Conservation (phyloP, 2,329 filamentous ascomycete species). For the Ophiosphaerella korrae region DNA sequence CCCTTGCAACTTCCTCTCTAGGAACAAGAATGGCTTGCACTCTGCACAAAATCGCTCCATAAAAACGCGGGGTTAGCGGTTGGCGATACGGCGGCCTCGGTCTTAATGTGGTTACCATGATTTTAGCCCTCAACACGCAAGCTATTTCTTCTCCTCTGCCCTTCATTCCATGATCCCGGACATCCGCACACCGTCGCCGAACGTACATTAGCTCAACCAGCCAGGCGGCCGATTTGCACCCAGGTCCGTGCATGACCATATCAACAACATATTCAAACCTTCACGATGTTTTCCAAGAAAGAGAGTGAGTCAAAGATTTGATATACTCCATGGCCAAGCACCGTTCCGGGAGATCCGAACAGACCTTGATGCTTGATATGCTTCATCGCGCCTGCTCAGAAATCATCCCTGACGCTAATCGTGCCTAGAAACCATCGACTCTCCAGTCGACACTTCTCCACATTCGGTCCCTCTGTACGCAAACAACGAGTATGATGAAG, state of each 20-base stretch:
- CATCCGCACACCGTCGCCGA: slow-evolving; percentile 10
- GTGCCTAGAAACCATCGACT: slow-evolving; percentile 21
- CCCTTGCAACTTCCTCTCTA: slow-evolving; percentile 20
- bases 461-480: slow-evolving; percentile 28
- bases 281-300: slow-evolving; percentile 39
- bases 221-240: slow-evolving; percentile 5
- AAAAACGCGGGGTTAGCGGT: slow-evolving; percentile 31
- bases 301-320: slow-evolving; percentile 33
- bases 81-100: slow-evolving; percentile 22
- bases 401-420: slow-evolving; percentile 11
- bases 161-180: slow-evolving; percentile 1
- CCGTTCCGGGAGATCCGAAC: not conserved
- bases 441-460: slow-evolving; percentile 18
- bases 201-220: slow-evolving; percentile 4
- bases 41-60: slow-evolving; percentile 9
- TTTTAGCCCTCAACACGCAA: not conserved
- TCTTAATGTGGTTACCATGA: not conserved
- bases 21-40: slow-evolving; percentile 7
- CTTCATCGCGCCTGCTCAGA: not conserved
- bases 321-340: slow-evolving; percentile 12
- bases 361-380: not conserved
- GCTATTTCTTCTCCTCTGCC: slow-evolving; percentile 6
- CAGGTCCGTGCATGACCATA: slow-evolving; percentile 5
- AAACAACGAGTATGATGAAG: slow-evolving; percentile 46
- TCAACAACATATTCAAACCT: slow-evolving; percentile 9